Conservation (phyloP, 2,329 filamentous ascomycete species). For the Periconia macrospinosa region DNA sequence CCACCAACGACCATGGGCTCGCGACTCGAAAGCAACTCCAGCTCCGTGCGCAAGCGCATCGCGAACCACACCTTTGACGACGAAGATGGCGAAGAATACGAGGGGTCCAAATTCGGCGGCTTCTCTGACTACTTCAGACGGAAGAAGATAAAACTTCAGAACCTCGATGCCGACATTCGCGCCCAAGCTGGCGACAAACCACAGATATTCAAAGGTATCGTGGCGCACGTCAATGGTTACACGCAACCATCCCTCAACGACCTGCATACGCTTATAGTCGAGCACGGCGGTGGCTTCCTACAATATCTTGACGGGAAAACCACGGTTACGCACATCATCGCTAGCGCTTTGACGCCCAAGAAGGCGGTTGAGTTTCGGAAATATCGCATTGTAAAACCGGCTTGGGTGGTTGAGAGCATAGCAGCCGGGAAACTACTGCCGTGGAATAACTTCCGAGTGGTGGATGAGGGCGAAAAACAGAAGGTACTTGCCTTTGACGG, state of each 20-base stretch:
- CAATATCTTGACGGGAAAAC: constrained; percentile 97
- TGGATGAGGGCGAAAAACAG: constrained; percentile 83
- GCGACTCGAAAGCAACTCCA: constrained; percentile 62
- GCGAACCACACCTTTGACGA: constrained; percentile 73
- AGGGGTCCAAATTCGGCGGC: constrained; percentile 81
- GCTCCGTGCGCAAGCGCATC: constrained; percentile 64
- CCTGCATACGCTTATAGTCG: constrained; percentile 84
- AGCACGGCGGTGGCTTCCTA: constrained; percentile 90
- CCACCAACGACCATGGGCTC: constrained; percentile 57
- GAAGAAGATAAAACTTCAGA: constrained; percentile 97
- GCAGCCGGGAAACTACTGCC: constrained; percentile 77
- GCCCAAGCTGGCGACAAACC: constrained; percentile 70
- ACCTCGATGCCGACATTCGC: constrained; percentile 82
- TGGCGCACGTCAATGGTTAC: constrained; percentile 92
- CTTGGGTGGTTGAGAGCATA: constrained; percentile 92
- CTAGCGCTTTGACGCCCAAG: constrained; percentile 85
- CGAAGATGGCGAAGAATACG: constrained; percentile 90
- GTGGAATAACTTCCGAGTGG: constrained; percentile 81
- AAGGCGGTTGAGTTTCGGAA: constrained; percentile 85
- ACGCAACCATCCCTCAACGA: constrained; percentile 91
- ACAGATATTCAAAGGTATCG: constrained; percentile 85
- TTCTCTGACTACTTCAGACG: constrained; percentile 90
- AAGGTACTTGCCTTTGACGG: constrained; percentile 68
- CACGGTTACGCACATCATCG: constrained; percentile 92
- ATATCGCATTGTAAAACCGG: constrained; percentile 91